Evolutionary conservation across 495 filamentous ascomycete species (phyloP), one percentile per base, ranked within the genome.

Genomic region (Penicillium canariense): DNA sequence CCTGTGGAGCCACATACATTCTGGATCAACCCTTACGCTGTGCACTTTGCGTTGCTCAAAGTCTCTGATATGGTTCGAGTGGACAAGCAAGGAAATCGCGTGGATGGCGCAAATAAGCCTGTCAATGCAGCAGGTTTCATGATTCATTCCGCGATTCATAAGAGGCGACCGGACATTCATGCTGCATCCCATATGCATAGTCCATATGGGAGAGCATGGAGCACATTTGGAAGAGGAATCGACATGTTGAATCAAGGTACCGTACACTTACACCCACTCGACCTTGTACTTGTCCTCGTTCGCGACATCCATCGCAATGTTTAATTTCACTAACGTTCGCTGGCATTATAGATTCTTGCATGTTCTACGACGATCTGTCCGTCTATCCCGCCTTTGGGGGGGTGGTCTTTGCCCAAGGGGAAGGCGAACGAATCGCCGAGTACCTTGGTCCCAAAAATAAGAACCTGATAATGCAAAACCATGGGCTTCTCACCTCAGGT

Each of bases 41-140:
- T 65, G 15, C 66, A 69, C 43, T 70, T 75, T 61, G 57, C 63
- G 34, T 43, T 65, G 25, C 54, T 75, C 30, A 68, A 49, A 28
- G 72, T 68, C 17, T 67, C 63, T 8, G 73, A 77, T 32, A 64
- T 77, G 48, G 63, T 77, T 15, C 59, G 62, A 1, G 59, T 74
- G 17, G 59, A 85, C 48, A 77, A 69, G 23, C 25, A 62, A 31
- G 65, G 61, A 28, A 63, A 58, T 50, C 55, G 62, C 25, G 68
- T 77, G 23, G 78, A 71, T 9, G 80, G 78, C 26, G 61, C 54
- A 18, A 68, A 74, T 35, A 48, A 58, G 12, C 62, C 62, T 4
- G 55, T 77, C 54, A 87, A 86, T 66, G 72, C 74, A 4, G 79
- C 85, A 0, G 84, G 81, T 18, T 87, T 83, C 60, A 70, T 77